Evolutionary conservation across 1,284 basidiomycete species (phyloP).

Genomic region (Fomitopsis pinicola): DNA sequence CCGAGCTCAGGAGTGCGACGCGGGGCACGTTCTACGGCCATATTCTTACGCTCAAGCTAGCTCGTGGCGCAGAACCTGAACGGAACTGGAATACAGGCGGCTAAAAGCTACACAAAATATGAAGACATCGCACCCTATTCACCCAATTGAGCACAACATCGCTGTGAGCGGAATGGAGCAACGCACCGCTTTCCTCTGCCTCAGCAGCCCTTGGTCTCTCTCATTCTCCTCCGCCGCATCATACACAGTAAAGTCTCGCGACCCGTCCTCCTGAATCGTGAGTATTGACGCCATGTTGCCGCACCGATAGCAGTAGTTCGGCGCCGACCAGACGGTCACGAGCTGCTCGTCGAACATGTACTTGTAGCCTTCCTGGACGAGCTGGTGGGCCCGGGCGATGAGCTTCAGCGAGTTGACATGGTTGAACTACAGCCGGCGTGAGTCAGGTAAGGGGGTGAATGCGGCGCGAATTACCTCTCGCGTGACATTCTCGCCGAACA

Average conservation of each 20-base stretch:
- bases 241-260: conserved; percentile 72
- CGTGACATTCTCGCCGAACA: conserved; percentile 89
- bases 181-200: conserved; percentile 60
- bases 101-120: conserved; percentile 1
- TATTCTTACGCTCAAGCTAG: neutral
- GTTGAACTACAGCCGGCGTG: conserved; percentile 64
- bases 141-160: neutral
- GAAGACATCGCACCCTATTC: conserved; percentile 4
- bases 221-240: conserved; percentile 85
- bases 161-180: neutral
- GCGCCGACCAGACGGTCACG: conserved; percentile 97
- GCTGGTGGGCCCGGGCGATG: conserved; percentile 91
- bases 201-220: conserved; percentile 64
- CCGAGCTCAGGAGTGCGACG: too few species aligned
- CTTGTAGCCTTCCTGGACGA: conserved; percentile 97
- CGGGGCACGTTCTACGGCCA: too few species aligned
- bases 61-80: neutral
- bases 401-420: conserved; percentile 82
- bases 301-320: conserved; percentile 91
- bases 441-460: neutral
- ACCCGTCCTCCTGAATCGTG: conserved; percentile 64
- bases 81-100: neutral
- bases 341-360: conserved; percentile 95
- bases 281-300: conserved; percentile 80
- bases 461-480: conserved; percentile 55